These are phyloP conservation scores for Kondoa malvinella DNA, from an alignment of 768 basidiomycete species.

Conservation along the genomic window DNA sequence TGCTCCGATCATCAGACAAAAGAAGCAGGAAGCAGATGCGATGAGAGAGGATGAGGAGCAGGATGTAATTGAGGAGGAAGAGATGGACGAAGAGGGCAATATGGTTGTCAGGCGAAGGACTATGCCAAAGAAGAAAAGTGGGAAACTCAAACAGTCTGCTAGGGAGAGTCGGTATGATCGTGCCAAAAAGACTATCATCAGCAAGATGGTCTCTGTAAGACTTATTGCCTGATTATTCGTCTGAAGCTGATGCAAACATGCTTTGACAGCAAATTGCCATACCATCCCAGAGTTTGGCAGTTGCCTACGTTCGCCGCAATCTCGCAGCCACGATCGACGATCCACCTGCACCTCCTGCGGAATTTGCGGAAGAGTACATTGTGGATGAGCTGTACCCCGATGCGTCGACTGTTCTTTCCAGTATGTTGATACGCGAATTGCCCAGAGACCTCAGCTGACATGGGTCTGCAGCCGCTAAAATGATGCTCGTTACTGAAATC, in stretches of 20 bases:
- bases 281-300: constrained; percentile 61
- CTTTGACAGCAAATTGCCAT: constrained; percentile 60
- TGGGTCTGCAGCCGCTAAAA: constrained; percentile 32
- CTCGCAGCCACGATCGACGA: constrained; percentile 56
- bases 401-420: no score
- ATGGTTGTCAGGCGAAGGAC: background rate
- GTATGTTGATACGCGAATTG: no score
- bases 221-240: background rate
- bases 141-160: constrained; percentile 62
- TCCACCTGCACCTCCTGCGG: constrained; percentile 57
- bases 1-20: constrained; percentile 50
- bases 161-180: constrained; percentile 68
- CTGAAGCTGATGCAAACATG: background rate
- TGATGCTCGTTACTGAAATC: constrained; percentile 75
- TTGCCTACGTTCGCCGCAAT: constrained; percentile 43
- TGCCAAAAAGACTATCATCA: constrained; percentile 58
- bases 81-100: background rate
- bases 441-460: no score
- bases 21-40: constrained; percentile 29
- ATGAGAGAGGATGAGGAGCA: constrained; percentile 45
- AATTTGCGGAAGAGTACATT: constrained; percentile 70
- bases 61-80: constrained; percentile 31
- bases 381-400: background rate
- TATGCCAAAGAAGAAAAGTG: background rate
- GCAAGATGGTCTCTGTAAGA: constrained; percentile 62